These are phyloP conservation scores for Emmonsiellopsis sp. DNA, from an alignment of 2,329 filamentous ascomycete species.

Conservation along the genomic window DNA sequence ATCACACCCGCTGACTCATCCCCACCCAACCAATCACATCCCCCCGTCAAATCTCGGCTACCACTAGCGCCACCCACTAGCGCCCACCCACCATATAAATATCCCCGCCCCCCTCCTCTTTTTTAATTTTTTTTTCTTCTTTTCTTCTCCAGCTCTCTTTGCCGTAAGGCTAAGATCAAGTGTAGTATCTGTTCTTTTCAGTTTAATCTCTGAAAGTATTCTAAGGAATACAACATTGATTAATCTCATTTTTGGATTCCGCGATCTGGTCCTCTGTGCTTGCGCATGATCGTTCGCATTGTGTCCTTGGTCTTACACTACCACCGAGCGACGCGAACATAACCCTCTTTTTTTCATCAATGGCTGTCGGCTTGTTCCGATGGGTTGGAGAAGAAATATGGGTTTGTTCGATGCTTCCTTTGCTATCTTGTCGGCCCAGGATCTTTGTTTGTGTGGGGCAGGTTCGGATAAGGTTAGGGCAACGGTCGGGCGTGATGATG, in stretches of 20 bases:
- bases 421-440: not conserved
- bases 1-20: not conserved
- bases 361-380: slow-evolving; percentile 40
- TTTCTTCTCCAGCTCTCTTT: slow-evolving; percentile 43
- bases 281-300: slow-evolving; percentile 57
- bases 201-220: slow-evolving; percentile 88
- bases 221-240: slow-evolving; percentile 66
- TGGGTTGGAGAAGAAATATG: slow-evolving; percentile 48
- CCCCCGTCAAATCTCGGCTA: slow-evolving; percentile 5
- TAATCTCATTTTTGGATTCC: slow-evolving; percentile 67
- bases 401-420: slow-evolving; percentile 3
- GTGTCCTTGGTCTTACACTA: slow-evolving; percentile 73
- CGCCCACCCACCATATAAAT: slow-evolving; percentile 22
- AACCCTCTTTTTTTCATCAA: slow-evolving; percentile 50
- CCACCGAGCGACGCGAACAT: slow-evolving; percentile 59
- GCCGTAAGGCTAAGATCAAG: slow-evolving; percentile 73
- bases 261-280: slow-evolving; percentile 58
- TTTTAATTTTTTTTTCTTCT: slow-evolving; percentile 32
- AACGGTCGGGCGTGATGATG: too few species aligned
- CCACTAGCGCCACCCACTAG: slow-evolving; percentile 14
- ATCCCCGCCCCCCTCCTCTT: slow-evolving; percentile 8
- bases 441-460: too few species aligned
- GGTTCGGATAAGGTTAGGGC: too few species aligned
- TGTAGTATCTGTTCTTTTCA: slow-evolving; percentile 97
- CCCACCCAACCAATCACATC: slow-evolving; percentile 5